Base-by-base conservation (phyloP, 2,329 filamentous ascomycete species). In the Trichoderma gracile region DNA sequence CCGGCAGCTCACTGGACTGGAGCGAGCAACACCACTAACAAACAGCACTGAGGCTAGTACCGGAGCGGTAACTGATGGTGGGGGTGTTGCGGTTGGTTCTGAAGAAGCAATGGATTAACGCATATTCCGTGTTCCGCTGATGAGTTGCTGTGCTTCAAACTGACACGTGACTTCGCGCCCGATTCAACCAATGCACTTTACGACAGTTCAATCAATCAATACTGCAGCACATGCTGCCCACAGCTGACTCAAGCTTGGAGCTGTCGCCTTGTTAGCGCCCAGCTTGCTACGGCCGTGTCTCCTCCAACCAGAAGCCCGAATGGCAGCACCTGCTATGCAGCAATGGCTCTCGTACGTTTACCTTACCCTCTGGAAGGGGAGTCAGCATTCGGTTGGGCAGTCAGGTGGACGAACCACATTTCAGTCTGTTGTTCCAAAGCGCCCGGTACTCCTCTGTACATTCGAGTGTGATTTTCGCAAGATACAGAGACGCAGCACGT, bases 241-340 rank as follows among this genome's bases (percentile, higher is more conserved):
- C 56, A 59, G 56, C 56, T 59, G 56, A 59, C 45, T 59, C 43
- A 12, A 59, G 56, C 43, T n/a, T 21, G 21, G 45, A 59, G 30
- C 27, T 17, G 23, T 49, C 30, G 21, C 56, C 19, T 38, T 49
- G 30, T 49, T 59, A 59, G 56, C 46, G 58, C 58, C 25, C 25
- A 38, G 42, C 14, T 27, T 14, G 10, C 23, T n/a, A n/a, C 25
- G 10, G 9, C 12, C 17, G 40, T 9, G 21, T 25, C 21, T 46
- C 55, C 40, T 59, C 54, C 62, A 64, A 64, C 62, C 62, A 64
- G 62, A 47, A n/a, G 19, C 40, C 55, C 10, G 33, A 21, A 53
- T 23, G 15, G 15, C 27, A 59, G 54, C 62, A 64, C 62, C 62
- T 57, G 54, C 53, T 50, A 47, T 38, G 12, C 62, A 45, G 40